phyloP scores from a whole-genome alignment of 2,329 filamentous ascomycete genomes.

The Alternaria hordeiaustralica region DNA sequence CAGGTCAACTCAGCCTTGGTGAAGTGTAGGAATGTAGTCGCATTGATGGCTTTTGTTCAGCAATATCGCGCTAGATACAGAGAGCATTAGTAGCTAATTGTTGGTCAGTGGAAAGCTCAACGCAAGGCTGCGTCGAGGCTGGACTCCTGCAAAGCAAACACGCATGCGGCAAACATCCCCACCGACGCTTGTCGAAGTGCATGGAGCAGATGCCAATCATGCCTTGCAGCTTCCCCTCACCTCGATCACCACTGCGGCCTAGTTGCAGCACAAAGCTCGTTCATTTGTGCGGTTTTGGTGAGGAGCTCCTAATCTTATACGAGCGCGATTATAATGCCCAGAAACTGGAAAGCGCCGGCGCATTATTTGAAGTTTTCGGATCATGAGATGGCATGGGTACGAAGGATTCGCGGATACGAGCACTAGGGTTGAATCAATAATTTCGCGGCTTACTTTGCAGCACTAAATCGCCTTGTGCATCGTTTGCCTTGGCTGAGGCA shows the following conservation, averaged over 20 bases:
- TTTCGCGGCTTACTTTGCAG: constrained; percentile 21
- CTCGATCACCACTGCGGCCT: background rate
- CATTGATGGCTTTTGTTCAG: background rate
- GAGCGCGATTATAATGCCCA: background rate
- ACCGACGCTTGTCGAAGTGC: background rate
- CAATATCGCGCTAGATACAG: background rate
- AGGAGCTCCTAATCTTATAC: background rate
- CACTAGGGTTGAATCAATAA: constrained; percentile 21
- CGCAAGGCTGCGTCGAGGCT: background rate
- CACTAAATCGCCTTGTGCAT: constrained; percentile 9
- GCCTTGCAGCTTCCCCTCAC: background rate
- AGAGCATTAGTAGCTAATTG: background rate
- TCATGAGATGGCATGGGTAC: constrained; percentile 2
- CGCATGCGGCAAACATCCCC: background rate
- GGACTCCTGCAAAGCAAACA: background rate
- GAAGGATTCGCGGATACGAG: constrained; percentile 18
- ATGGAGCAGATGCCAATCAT: background rate
- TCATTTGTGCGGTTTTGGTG: background rate
- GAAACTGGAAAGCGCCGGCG: background rate
- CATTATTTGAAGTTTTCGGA: background rate
- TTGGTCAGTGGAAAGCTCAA: background rate
- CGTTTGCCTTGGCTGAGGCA: constrained; percentile 5
- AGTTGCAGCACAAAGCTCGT: background rate
- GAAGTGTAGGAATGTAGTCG: background rate
- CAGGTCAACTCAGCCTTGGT: background rate